Conservation (phyloP, 495 filamentous ascomycete genomes). For the Aspergillus ostianus region DNA sequence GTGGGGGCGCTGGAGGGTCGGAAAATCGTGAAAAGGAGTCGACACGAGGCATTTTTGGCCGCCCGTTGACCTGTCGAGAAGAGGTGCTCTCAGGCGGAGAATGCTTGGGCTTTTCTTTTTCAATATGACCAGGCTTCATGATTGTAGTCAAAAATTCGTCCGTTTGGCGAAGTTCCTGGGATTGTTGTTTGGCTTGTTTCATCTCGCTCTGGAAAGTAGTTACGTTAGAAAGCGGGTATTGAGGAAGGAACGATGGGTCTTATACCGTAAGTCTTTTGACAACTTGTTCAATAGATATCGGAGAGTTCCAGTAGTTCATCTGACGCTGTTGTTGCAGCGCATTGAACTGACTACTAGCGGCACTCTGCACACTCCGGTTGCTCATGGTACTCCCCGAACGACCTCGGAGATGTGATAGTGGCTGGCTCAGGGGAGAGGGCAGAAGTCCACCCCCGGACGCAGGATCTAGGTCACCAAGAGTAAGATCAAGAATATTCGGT, state of each 20-base stretch:
- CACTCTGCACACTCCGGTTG: constrained; percentile 53
- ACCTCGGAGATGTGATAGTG: constrained; percentile 60
- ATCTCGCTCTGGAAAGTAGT: constrained; percentile 66
- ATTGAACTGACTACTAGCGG: constrained; percentile 57
- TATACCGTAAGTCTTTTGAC: constrained; percentile 86
- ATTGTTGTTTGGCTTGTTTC: constrained; percentile 81
- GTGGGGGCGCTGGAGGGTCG: constrained; percentile 86
- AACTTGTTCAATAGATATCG: constrained; percentile 90
- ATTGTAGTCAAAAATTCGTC: constrained; percentile 75
- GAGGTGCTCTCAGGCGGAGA: constrained; percentile 37
- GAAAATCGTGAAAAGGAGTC: constrained; percentile 66
- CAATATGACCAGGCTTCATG: constrained; percentile 62
- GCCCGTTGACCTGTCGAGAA: constrained; percentile 43
- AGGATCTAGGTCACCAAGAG: constrained; percentile 83
- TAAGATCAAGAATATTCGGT: constrained; percentile 78
- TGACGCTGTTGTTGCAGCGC: constrained; percentile 62
- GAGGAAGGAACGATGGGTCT: neutral
- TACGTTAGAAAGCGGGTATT: constrained; percentile 13
- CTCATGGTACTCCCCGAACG: constrained; percentile 69
- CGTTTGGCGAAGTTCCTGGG: constrained; percentile 77
- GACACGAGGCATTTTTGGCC: constrained; percentile 56
- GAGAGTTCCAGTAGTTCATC: constrained; percentile 79
- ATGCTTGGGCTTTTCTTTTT: constrained; percentile 57
- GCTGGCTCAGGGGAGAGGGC: constrained; percentile 55
- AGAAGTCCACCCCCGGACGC: constrained; percentile 66